Evolutionary conservation across 2,329 filamentous ascomycete genomes (phyloP), one percentile per base, ranked within the genome.

Genomic region (Cercospora beticola): DNA sequence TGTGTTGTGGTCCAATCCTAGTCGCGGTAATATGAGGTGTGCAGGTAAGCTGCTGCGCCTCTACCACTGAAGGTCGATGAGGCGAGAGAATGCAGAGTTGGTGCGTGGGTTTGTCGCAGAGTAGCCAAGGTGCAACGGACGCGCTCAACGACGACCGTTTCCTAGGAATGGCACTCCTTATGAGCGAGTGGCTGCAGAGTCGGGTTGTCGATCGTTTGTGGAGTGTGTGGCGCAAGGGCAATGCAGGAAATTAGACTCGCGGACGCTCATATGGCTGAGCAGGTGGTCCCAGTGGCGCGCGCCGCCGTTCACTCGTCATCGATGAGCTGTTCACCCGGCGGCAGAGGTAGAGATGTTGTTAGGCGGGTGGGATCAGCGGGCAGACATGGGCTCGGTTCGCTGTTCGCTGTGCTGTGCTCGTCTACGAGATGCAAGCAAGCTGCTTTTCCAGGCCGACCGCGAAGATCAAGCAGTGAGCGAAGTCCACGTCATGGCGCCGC

Each of bases 141-240:
- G 31, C 16, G 23, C 26, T 40, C 14, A 49, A 49, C 31, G 30
- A 43, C 33, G 33, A 26, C 36, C 46, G 46, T 16, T 56, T 56
- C 49, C 49, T 23, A 26, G 49, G 23, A 54, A 54, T 54, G 49
- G 21, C 49, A 14, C 36, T 46, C 36, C 36, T 62, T 62, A 63
- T 63, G 61, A 63, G 31, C 30, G n/a, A n/a, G 43, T 54, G 49
- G 49, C 49, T 26, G 61, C 26, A 16, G 21, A 21, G 23, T 23
- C 18, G 61, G 12, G 26, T 12, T 23, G 58, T 16, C 46, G 18
- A 14, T 23, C 28, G n/a, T 43, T 63, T 28, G 61, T 54, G 46
- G 40, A 33, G 61, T 54, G 59, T 61, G 58, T 49, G 59, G 59
- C 59, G 59, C 59, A 62, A 49, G 59, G 59, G 58, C 58, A 43